Evolutionary conservation across 352 stramenopile genomes (phyloP).

Genomic region (Globisporangium mamillatum): DNA sequence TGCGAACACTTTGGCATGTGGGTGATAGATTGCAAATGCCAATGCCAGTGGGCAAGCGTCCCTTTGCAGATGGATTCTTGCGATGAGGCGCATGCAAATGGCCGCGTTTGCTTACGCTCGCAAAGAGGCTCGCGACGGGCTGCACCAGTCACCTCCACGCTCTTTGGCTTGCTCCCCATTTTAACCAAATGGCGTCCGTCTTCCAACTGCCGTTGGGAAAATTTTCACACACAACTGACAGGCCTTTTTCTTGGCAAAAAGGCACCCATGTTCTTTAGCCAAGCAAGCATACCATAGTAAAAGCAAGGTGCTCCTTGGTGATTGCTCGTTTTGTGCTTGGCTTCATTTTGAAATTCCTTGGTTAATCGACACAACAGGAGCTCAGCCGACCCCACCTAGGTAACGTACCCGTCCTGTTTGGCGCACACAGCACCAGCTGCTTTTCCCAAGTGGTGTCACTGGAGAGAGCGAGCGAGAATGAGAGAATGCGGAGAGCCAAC

Average conservation of each 20-base stretch:
- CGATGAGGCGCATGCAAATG: neutral
- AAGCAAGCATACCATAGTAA: neutral
- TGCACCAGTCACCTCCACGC: neutral
- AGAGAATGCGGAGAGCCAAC: conserved; percentile 8
- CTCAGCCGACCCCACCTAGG: neutral
- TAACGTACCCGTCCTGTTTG: neutral
- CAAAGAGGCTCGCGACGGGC: conserved; percentile 2
- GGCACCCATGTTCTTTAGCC: conserved; percentile 2
- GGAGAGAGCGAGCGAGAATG: neutral
- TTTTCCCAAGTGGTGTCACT: conserved; percentile 2
- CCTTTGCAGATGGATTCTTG: neutral
- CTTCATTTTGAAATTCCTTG: conserved; percentile 3
- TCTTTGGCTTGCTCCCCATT: neutral
- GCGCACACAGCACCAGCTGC: neutral
- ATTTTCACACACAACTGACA: neutral
- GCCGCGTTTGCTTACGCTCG: neutral
- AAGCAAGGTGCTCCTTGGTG: neutral
- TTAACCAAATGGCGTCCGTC: neutral
- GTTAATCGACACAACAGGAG: neutral
- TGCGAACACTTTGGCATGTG: neutral
- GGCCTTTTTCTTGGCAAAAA: conserved; percentile 7
- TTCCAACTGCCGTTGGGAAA: neutral
- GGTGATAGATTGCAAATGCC: neutral
- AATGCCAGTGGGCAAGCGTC: neutral
- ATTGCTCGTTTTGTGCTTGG: neutral